Conservation (phyloP, 352 stramenopile genomes). For the Phytopythium sindhum region DNA sequence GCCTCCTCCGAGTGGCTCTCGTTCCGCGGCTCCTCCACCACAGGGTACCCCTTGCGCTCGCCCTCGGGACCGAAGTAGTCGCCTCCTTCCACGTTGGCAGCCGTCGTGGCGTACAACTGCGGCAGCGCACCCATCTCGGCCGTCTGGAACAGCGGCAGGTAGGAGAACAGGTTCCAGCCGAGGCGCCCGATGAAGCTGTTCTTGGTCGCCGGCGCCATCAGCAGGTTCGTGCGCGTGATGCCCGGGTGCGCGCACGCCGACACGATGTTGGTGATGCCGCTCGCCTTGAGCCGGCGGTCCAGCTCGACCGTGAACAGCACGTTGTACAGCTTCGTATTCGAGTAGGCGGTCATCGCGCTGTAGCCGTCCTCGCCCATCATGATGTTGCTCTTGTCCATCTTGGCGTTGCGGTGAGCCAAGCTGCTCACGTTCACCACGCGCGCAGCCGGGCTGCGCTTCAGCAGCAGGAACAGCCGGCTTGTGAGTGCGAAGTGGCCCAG, state of each 20-base stretch:
- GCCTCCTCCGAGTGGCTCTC: slow-evolving; percentile 20
- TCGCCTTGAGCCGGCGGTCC: slow-evolving; percentile 17
- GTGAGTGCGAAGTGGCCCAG: slow-evolving; percentile 52
- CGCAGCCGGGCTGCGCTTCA: slow-evolving; percentile 13
- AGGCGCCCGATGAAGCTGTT: slow-evolving; percentile 15
- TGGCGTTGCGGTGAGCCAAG: slow-evolving; percentile 17
- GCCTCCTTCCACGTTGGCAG: not conserved
- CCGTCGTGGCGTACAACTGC: slow-evolving; percentile 11
- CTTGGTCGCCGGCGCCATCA: slow-evolving; percentile 10
- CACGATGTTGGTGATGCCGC: slow-evolving; percentile 2
- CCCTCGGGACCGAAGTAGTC: slow-evolving; percentile 4
- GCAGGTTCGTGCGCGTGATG: slow-evolving; percentile 5
- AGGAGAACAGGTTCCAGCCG: slow-evolving; percentile 9
- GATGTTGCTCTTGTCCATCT: slow-evolving; percentile 16
- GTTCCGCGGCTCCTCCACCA: slow-evolving; percentile 23
- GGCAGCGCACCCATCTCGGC: slow-evolving; percentile 12
- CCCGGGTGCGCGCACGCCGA: slow-evolving; percentile 7
- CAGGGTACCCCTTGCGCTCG: slow-evolving; percentile 19
- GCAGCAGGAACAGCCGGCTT: slow-evolving; percentile 17
- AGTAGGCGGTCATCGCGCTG: slow-evolving; percentile 19
- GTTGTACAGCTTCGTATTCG: slow-evolving; percentile 36
- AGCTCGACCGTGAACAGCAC: slow-evolving; percentile 37
- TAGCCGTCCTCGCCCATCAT: slow-evolving; percentile 21
- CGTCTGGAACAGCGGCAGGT: slow-evolving; percentile 22
- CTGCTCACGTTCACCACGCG: slow-evolving; percentile 30